Conservation (phyloP, 192 early-diverging fungal genomes). For the Chytriomyces confervae region DNA sequence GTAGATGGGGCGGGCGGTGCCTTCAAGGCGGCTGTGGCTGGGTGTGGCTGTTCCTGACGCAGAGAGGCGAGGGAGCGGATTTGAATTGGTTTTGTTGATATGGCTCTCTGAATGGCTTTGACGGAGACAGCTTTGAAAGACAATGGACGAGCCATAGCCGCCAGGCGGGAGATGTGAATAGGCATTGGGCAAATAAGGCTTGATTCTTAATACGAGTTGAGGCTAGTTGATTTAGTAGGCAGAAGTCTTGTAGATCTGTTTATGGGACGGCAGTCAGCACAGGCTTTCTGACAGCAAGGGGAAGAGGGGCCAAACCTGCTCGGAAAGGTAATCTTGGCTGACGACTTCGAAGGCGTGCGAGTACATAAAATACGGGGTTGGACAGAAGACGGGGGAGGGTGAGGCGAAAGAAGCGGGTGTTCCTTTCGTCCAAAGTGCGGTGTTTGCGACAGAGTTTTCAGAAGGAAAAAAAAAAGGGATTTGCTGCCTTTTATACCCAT, state of each 20-base stretch:
- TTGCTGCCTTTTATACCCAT: neutral
- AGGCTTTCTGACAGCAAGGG: neutral
- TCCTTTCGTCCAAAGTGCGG: too few relatives aligned
- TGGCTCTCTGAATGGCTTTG: too few relatives aligned
- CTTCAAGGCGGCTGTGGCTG: neutral
- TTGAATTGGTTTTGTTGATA: too few relatives aligned
- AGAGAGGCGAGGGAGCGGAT: too few relatives aligned
- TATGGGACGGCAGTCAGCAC: neutral
- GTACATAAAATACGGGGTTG: conserved; percentile 27
- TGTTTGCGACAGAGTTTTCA: too few relatives aligned
- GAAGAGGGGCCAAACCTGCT: conserved; percentile 64
- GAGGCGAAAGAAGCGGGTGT: neutral
- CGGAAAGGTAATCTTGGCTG: conserved; percentile 89
- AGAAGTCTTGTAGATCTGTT: conserved; percentile 50
- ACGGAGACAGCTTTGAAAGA: too few relatives aligned
- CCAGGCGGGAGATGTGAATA: too few relatives aligned
- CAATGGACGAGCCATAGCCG: too few relatives aligned
- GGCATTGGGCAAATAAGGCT: neutral
- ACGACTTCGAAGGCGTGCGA: conserved; percentile 81
- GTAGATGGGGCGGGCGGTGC: neutral
- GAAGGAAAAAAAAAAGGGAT: neutral
- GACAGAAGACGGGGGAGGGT: neutral
- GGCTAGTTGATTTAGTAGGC: conserved; percentile 2
- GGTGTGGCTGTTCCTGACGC: neutral
- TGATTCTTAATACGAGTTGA: neutral